Conservation (phyloP, 2,329 filamentous ascomycete species). For the Stachybotrys chlorohalonatus region DNA sequence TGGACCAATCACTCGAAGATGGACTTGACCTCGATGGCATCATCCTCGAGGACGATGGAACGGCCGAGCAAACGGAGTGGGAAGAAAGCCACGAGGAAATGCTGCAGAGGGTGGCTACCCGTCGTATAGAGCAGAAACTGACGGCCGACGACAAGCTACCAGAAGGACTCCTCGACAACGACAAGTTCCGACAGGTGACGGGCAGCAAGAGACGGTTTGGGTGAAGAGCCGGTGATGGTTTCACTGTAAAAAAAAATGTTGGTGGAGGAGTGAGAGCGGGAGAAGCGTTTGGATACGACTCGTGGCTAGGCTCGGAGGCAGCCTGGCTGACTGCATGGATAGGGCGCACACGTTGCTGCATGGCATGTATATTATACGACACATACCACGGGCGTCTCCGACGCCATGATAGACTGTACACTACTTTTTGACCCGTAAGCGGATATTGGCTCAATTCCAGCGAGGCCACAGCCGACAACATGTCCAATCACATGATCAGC, state of each 20-base stretch:
- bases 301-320: background rate
- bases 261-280: too few relatives aligned
- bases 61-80: background rate
- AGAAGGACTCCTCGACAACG: background rate
- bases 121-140: slow-evolving; percentile 1
- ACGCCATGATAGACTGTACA: background rate
- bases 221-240: too few relatives aligned
- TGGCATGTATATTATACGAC: background rate
- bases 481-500: slow-evolving; percentile 13
- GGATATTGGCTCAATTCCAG: background rate
- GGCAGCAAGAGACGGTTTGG: background rate
- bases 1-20: background rate
- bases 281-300: background rate
- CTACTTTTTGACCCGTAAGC: background rate
- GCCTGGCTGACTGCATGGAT: background rate
- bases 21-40: background rate
- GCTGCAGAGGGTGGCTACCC: slow-evolving; percentile 4
- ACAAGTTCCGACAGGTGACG: background rate
- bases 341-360: background rate
- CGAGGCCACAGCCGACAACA: background rate
- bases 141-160: background rate
- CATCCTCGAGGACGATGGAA: background rate
- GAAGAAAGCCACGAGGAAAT: background rate
- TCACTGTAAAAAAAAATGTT: background rate
- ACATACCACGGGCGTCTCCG: background rate